A percentile compares a stretch with the other conserved stretches of the same genome.
Evolutionary conservation across 2,329 filamentous ascomycete species (phyloP).

Genomic region (Drechslerella dactyloides): DNA sequence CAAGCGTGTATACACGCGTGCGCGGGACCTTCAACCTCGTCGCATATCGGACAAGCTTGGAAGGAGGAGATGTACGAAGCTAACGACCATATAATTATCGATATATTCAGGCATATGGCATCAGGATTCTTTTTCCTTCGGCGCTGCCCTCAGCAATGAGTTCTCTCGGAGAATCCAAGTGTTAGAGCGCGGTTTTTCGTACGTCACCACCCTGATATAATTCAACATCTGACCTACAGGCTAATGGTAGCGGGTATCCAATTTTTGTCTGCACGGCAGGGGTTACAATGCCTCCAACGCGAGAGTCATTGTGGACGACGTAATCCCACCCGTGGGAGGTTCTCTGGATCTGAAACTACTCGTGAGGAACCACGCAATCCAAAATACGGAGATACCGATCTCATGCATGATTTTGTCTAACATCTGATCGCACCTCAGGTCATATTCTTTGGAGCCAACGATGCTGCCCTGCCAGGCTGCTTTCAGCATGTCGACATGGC

Average conservation of each 20-base stretch:
- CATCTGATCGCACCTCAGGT: conserved; percentile 62
- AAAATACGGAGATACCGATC: conserved; percentile 26
- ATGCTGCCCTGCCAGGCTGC: conserved; percentile 71
- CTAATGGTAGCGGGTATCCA: conserved; percentile 27
- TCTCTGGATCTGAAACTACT: conserved; percentile 71
- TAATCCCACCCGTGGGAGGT: conserved; percentile 71
- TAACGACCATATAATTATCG: neutral
- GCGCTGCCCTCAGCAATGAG: conserved; percentile 28
- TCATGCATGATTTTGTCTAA: conserved; percentile 14
- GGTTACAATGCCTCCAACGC: conserved; percentile 84
- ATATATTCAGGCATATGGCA: conserved; percentile 34
- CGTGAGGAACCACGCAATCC: conserved; percentile 60
- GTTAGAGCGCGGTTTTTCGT: conserved; percentile 82
- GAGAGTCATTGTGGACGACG: conserved; percentile 70
- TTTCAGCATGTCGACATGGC: conserved; percentile 79
- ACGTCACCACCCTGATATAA: conserved; percentile 50
- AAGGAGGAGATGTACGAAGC: too few relatives aligned
- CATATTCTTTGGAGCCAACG: conserved; percentile 88
- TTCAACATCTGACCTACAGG: conserved; percentile 1
- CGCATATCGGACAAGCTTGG: too few relatives aligned
- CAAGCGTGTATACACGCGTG: too few relatives aligned
- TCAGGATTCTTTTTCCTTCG: conserved; percentile 32
- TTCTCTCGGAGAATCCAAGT: conserved; percentile 76
- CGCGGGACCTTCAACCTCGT: too few relatives aligned
- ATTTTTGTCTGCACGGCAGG: too few relatives aligned